These are phyloP conservation scores for Gossypium rotundifolium DNA, from an alignment of 345 rosid species.

Conservation along the genomic window DNA sequence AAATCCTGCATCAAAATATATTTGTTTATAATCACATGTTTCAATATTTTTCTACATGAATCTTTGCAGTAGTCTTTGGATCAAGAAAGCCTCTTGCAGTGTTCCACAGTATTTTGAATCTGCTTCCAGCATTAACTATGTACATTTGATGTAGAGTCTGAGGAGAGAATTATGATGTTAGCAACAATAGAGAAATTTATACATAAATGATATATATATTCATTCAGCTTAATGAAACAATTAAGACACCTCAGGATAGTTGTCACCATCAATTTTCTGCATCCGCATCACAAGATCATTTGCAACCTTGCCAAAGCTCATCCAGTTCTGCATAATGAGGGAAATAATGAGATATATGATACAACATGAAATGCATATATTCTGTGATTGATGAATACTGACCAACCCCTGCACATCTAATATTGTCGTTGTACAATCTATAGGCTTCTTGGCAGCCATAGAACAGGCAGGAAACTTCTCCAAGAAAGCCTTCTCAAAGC, in stretches of 20 bases:
- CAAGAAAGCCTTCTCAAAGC: slow-evolving; percentile 79
- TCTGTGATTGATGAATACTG: slow-evolving; percentile 17
- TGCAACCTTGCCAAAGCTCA: slow-evolving; percentile 88
- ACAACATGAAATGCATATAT: background rate
- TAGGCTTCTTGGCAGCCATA: slow-evolving; percentile 69
- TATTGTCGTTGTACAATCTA: slow-evolving; percentile 68
- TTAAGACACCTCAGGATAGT: slow-evolving; percentile 87
- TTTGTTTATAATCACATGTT: background rate
- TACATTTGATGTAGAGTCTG: slow-evolving; percentile 95
- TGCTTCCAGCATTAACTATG: slow-evolving; percentile 82
- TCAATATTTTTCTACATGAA: slow-evolving; percentile 45
- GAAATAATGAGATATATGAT: slow-evolving; percentile 6
- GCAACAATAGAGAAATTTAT: slow-evolving; percentile 8
- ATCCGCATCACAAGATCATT: slow-evolving; percentile 87
- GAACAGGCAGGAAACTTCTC: slow-evolving; percentile 97
- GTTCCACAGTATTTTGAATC: slow-evolving; percentile 86
- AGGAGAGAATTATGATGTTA: slow-evolving; percentile 14
- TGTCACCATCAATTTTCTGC: slow-evolving; percentile 96
- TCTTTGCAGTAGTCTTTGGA: slow-evolving; percentile 86
- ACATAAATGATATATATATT: slow-evolving; percentile 2
- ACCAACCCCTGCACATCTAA: slow-evolving; percentile 92
- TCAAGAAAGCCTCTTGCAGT: slow-evolving; percentile 84
- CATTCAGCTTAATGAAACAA: background rate
- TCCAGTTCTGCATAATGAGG: slow-evolving; percentile 56
- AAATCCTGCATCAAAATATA: background rate